A percentile compares a stretch with the other conserved stretches of the same genome.
Conservation (phyloP, 192 early-diverging fungal species). For the Rhizophagus sp. region DNA sequence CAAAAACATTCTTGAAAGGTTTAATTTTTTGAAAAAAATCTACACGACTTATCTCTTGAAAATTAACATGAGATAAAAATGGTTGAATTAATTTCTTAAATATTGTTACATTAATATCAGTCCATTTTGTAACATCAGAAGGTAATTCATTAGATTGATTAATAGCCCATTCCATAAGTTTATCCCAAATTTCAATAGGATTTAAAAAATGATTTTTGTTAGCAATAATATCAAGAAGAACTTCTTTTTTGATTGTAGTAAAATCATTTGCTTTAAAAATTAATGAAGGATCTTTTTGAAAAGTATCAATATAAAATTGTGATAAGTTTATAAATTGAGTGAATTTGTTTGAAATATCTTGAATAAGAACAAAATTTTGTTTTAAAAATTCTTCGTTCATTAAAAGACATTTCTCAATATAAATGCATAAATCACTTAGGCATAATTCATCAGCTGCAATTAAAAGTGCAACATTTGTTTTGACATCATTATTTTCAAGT, state of each 20-base stretch:
- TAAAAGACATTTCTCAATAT: not conserved
- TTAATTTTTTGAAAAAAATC: slow-evolving; percentile 8
- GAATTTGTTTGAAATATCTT: not conserved
- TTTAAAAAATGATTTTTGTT: not conserved
- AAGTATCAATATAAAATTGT: not conserved
- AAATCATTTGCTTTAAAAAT: not conserved
- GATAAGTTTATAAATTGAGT: not conserved
- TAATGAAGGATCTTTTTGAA: not conserved
- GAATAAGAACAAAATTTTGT: slow-evolving; percentile 1
- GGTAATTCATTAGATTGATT: not conserved
- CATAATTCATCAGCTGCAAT: not conserved
- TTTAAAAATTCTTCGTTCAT: not conserved
- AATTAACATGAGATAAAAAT: not conserved
- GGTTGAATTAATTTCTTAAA: not conserved
- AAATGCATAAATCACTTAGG: not conserved
- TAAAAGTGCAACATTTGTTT: not conserved
- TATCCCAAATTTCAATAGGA: not conserved
- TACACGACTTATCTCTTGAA: not conserved
- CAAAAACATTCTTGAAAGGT: not conserved
- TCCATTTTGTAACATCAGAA: not conserved
- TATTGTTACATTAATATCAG: not conserved
- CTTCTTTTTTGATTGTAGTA: not conserved
- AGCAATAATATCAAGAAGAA: not conserved
- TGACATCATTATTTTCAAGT: not conserved
- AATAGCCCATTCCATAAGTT: slow-evolving; percentile 3